Evolutionary conservation across 129 eudicot species (phyloP), one percentile per base, ranked within the genome.

Genomic region (Centrapalus pauciflorus): DNA sequence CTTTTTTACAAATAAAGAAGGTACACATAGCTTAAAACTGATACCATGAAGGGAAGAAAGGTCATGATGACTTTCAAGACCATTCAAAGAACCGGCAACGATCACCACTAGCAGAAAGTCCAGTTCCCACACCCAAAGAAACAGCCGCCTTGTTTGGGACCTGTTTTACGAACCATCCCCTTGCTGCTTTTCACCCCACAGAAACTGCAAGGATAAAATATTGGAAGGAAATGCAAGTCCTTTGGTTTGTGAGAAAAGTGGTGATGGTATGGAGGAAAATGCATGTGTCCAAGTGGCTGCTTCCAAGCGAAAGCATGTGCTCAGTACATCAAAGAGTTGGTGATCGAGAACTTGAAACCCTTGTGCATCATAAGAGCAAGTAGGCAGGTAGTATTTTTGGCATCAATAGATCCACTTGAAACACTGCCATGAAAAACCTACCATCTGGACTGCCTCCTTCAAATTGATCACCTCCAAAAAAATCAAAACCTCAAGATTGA

Each of bases 351-450:
- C 45, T 81, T 93, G 73, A 78, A 76, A 58, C 99, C 99, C 66
- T 32, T 85, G 75, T 60, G 84, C 96, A 93, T 88, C 10, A 93
- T 79, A 32, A 78, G 71, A 9, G 96, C 76, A 61, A 93, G 89
- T 19, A 89, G 68, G 46, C 90, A 85, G 55, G 99, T 96, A 5
- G 99, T 93, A 80, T 93, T 93, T 63, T 76, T 93, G 60, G 99
- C 99, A 59, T 93, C 99, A 41, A 88, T 96, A 40, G 89, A 73
- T 21, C 99, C 96, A 51, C 95, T 78, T 93, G 99, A 20, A 96
- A 34, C 99, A 96, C 74, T 86, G 85, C 99, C 99, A 93, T 10
- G 83, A 64, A 38, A 92, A 67, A 28, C 99, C 98, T 6, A 96
- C 95, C 83, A 73, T 75, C 79, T 88, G 72, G 8, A 93, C 99